phyloP scores from a whole-genome alignment of 495 filamentous ascomycete species.

The Xylaria bambusicola region DNA sequence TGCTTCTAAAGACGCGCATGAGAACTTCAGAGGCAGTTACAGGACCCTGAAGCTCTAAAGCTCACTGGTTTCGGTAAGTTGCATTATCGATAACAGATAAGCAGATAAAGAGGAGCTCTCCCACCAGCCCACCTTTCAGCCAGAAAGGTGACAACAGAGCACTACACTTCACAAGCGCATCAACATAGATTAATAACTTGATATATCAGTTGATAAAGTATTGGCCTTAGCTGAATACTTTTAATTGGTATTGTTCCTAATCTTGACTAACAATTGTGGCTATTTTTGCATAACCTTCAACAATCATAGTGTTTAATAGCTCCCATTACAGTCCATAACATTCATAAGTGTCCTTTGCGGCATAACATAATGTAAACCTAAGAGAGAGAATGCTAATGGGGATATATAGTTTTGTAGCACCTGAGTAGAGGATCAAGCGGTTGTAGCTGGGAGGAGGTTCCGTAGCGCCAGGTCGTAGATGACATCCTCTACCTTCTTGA shows the following conservation, averaged over 20 bases:
- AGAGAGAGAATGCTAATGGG: background rate
- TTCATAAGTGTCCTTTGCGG: no score
- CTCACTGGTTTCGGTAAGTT: no score
- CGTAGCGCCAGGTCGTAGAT: constrained; percentile 91
- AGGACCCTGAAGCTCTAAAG: no score
- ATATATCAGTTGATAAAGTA: background rate
- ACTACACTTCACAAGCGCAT: background rate
- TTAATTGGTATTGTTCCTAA: no score
- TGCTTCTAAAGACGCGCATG: no score
- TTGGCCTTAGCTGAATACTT: background rate
- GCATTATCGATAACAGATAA: constrained; percentile 16
- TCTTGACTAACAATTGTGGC: no score
- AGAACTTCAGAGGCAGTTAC: no score
- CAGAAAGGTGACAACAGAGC: background rate
- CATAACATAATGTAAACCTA: background rate
- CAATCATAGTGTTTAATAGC: no score
- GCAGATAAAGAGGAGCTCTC: constrained; percentile 2
- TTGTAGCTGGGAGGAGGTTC: constrained; percentile 71
- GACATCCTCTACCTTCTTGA: constrained; percentile 98
- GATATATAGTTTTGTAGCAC: background rate
- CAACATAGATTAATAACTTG: background rate
- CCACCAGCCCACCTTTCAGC: constrained; percentile 10
- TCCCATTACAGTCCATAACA: no score
- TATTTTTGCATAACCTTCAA: no score
- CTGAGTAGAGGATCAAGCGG: constrained; percentile 12